phyloP scores from a whole-genome alignment of 148 eudicot species.

The Heliamphora exappendiculata region DNA sequence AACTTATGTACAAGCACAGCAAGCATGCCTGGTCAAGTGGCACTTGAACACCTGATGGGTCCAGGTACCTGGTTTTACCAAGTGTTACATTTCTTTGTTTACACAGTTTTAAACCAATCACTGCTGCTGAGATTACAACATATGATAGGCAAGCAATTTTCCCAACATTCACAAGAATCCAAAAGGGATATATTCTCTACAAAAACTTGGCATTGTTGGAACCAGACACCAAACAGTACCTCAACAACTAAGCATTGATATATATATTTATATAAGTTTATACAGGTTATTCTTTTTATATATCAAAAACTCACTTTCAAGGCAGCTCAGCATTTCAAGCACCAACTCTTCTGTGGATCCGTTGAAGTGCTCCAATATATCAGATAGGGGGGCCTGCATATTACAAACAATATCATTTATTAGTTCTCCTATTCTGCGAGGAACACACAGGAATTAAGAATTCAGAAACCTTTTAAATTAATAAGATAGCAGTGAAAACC shows the following conservation, averaged over 20 bases:
- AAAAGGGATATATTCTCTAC: neutral
- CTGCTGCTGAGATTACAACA: neutral
- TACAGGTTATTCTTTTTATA: conserved; percentile 52
- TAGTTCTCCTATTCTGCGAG: neutral
- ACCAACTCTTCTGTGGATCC: conserved; percentile 42
- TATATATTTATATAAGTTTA: conserved; percentile 37
- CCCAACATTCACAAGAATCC: neutral
- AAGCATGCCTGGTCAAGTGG: no score
- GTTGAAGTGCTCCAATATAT: conserved; percentile 41
- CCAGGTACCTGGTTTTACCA: no score
- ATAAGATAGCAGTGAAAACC: neutral
- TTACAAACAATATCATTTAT: no score
- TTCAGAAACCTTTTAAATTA: neutral
- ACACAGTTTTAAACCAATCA: neutral
- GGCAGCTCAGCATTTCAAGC: conserved; percentile 34
- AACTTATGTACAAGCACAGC: no score
- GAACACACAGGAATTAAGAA: neutral
- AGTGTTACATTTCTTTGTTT: no score
- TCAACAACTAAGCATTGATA: neutral
- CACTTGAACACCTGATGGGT: no score
- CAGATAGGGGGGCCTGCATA: conserved; percentile 52
- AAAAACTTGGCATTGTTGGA: neutral
- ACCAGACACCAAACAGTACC: neutral
- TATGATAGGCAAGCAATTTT: neutral
- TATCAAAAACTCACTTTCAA: conserved; percentile 55